Base-by-base conservation (phyloP, 2,329 filamentous ascomycete species). In the Didymella glomerata region DNA sequence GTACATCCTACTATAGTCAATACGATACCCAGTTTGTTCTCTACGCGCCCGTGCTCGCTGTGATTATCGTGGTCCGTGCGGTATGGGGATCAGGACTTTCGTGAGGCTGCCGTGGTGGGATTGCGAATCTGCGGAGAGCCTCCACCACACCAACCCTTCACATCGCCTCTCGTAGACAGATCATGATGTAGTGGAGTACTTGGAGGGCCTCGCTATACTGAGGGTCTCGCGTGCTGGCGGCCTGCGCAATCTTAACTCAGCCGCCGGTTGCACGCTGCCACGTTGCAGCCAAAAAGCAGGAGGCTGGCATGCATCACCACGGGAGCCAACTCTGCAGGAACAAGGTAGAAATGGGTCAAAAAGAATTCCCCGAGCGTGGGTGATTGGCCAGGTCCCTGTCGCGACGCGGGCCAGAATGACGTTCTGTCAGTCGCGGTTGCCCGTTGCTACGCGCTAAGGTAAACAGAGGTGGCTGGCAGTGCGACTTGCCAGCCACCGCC, bases 401-500 rank as follows among this genome's bases (percentile, higher is more conserved):
- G 49, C 57, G 28, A 61, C 53, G 51, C 61, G 63, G 60, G 61
- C 46, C 27, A 54, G 63, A 45, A 68, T 66, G 68, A 68, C 67
- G 68, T 62, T 58, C 54, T 47, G 60, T 58, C 40, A 52, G 41
- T 36, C 46, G 32, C 28, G 30, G 66, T 67, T 68, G 66, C 63
- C 52, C 63, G 58, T 42, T 63, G 49, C 47, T 60, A 64, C 61
- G 60, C 61, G 53, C 54, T 57, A 53, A 61, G 58, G 65, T 65
- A 68, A 63, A 61, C 54, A 61, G 40, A 38, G 40, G 32, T 24
- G 40, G 40, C 40, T 42, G 40, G 40, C 36, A 40, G 41, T 24
- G 24, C 11, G 41, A 48, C 54, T 68, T 69, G 71, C 70, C 72
- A 72, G 68, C 70, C 72, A 69, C 71, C 53, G 46, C 47, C 73